Evolutionary conservation across 176 grass and related monocot species (phyloP).

Genomic region (Bromus sterilis): DNA sequence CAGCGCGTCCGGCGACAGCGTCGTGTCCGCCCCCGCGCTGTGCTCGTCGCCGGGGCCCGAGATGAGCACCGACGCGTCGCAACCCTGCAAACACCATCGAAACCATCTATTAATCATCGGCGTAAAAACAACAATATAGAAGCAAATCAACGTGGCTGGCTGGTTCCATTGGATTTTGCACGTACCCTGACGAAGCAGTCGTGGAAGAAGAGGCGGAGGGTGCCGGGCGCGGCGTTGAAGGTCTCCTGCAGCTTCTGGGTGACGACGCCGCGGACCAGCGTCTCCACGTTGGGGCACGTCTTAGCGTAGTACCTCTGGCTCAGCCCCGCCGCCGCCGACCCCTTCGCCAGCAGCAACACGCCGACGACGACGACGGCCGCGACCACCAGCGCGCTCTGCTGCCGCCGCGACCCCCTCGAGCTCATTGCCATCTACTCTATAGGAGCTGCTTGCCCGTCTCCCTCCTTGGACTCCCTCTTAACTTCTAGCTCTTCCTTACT

Average conservation of each 20-base stretch:
- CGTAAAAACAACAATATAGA: too few species aligned
- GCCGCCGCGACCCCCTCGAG: neutral
- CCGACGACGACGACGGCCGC: neutral
- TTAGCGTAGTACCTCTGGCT: conserved; percentile 47
- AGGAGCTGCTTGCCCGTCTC: neutral
- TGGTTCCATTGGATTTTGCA: too few species aligned
- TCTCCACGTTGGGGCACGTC: conserved; percentile 63
- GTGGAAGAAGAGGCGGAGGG: conserved; percentile 86
- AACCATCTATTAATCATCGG: neutral
- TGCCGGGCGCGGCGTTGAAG: conserved; percentile 53
- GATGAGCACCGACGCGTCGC: conserved; percentile 73
- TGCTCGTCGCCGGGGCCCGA: conserved; percentile 37
- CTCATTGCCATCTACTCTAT: neutral
- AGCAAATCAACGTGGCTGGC: too few species aligned
- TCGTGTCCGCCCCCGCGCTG: conserved; percentile 46
- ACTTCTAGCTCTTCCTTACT: neutral
- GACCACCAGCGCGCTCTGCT: neutral
- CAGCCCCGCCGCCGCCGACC: conserved; percentile 9
- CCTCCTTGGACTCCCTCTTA: neutral
- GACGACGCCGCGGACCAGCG: conserved; percentile 52
- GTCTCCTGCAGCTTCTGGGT: conserved; percentile 40
- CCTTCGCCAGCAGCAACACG: neutral
- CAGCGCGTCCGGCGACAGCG: conserved; percentile 52
- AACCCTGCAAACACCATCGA: conserved; percentile 21
- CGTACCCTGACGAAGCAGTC: conserved; percentile 78